Evolutionary conservation across 371 early-diverging fungal genomes (phyloP).

Genomic region (Mortierella sp.): DNA sequence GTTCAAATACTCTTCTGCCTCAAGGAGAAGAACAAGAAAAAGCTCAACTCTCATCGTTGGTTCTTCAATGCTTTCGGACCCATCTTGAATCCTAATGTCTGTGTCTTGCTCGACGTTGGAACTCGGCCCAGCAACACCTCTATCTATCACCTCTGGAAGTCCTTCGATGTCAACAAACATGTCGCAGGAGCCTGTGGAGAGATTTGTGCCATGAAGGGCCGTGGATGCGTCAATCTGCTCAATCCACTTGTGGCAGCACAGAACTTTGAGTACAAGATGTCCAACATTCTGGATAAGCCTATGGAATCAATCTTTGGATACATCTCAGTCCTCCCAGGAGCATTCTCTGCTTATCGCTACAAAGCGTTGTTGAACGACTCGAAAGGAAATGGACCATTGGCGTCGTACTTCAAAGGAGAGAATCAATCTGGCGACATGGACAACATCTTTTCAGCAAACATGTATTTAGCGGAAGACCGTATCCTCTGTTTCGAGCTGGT

Average conservation of each 20-base stretch:
- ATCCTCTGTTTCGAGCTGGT: slow-evolving; percentile 90
- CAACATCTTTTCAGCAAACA: slow-evolving; percentile 75
- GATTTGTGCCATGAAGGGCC: slow-evolving; percentile 89
- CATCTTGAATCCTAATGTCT: slow-evolving; percentile 86
- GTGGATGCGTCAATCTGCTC: slow-evolving; percentile 71
- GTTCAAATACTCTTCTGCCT: slow-evolving; percentile 91
- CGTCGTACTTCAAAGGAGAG: slow-evolving; percentile 90
- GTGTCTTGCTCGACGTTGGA: slow-evolving; percentile 93
- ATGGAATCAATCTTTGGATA: slow-evolving; percentile 91
- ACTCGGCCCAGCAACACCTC: slow-evolving; percentile 87
- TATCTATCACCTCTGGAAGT: slow-evolving; percentile 91
- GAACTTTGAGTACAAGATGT: slow-evolving; percentile 94
- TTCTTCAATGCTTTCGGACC: slow-evolving; percentile 94
- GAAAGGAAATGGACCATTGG: slow-evolving; percentile 74
- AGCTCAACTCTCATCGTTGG: slow-evolving; percentile 98
- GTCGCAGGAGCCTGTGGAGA: slow-evolving; percentile 97
- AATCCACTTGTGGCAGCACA: slow-evolving; percentile 95
- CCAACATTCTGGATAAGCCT: slow-evolving; percentile 94
- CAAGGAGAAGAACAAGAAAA: slow-evolving; percentile 89
- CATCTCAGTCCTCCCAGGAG: slow-evolving; percentile 90
- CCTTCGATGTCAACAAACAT: slow-evolving; percentile 88
- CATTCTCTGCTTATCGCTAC: slow-evolving; percentile 92
- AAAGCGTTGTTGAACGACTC: slow-evolving; percentile 75
- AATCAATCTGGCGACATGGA: slow-evolving; percentile 70
- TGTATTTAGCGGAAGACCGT: slow-evolving; percentile 87